phyloP scores from a whole-genome alignment of 345 rosid species.

The Acer yangbiense region DNA sequence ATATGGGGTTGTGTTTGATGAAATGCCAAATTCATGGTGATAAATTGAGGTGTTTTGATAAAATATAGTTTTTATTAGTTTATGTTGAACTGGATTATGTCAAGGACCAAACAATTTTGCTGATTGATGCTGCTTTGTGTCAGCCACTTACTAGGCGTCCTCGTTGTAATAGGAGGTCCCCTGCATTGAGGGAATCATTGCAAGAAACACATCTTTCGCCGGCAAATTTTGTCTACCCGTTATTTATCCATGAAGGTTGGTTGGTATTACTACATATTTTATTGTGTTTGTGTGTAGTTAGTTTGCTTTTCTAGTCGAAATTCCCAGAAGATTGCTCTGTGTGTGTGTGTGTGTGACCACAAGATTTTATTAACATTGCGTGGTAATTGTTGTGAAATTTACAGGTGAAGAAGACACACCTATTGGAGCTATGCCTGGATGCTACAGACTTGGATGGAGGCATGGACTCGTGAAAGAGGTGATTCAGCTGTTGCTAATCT shows the following conservation, averaged over 20 bases:
- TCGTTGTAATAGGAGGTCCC: conserved; percentile 80
- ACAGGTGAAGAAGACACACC: conserved; percentile 94
- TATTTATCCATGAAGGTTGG: conserved; percentile 92
- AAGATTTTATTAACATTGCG: neutral
- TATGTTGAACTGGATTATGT: neutral
- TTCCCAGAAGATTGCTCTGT: neutral
- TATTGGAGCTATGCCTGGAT: conserved; percentile 99
- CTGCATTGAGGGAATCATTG: conserved; percentile 70
- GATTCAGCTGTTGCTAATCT: conserved; percentile 8
- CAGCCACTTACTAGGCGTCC: conserved; percentile 84
- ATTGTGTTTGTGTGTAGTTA: neutral
- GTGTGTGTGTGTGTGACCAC: conserved; percentile 4
- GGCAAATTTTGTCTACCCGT: conserved; percentile 88
- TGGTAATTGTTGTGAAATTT: conserved; percentile 16
- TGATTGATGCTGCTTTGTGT: conserved; percentile 16
- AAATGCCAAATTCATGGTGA: neutral
- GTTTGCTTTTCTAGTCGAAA: conserved; percentile 3
- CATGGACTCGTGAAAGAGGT: conserved; percentile 93
- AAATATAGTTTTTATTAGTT: neutral
- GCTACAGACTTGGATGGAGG: conserved; percentile 98
- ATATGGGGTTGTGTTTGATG: neutral
- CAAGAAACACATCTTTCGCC: conserved; percentile 86
- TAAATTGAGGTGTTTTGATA: too few relatives aligned
- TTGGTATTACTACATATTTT: conserved; percentile 18
- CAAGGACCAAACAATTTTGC: neutral